Base-by-base conservation (phyloP, 1,139 yeast genomes). In the Geotrichum australiense region DNA sequence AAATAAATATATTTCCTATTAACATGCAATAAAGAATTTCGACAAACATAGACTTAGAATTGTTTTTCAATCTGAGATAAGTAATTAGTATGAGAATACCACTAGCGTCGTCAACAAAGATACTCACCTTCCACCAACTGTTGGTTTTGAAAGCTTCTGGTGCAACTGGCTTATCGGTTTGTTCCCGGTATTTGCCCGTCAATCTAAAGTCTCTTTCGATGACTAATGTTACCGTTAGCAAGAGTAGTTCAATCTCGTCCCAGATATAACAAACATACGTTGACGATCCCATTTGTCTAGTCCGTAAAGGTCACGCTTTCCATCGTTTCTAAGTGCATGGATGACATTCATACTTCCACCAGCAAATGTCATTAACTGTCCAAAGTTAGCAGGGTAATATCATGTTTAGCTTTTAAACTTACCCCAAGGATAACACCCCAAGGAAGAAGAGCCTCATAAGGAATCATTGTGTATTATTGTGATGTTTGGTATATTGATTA, bases 131-230 rank as follows among this genome's bases (percentile, higher is more conserved):
- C 71, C 72, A 67, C 49, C 63, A 53, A 23, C 77, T 72, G 57
- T 73, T 75, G 31, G 74, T 69, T 61, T 74, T 76, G 65, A 77
- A 84, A 37, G 71, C 73, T 50, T 80, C 89, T 29, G 89, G 87
- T 8, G 94, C 94, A 39, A 72, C 64, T 6, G 89, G 73, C 42
- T 72, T 75, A 50, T 76, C 78, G 40, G 73, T 63, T 60, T 83
- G 93, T 20, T 80, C 89, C 57, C 94, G 71, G 54, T 66, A 69
- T 35, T 71, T 70, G 19, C 94, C 94, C 8, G 94, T 84, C 55
- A 84, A 66, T 52, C 87, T 70, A 58, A 74, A 70, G 61, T 84
- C 94, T 57, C 94, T 71, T 53, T 78, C 80, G 66, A 76, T 68
- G 74, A 78, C 63, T 68, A 67, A 41, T 24, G n/a, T 11, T 2